Evolutionary conservation across 2,329 filamentous ascomycete species (phyloP).

Genomic region (Aspergillus costaricaensis): DNA sequence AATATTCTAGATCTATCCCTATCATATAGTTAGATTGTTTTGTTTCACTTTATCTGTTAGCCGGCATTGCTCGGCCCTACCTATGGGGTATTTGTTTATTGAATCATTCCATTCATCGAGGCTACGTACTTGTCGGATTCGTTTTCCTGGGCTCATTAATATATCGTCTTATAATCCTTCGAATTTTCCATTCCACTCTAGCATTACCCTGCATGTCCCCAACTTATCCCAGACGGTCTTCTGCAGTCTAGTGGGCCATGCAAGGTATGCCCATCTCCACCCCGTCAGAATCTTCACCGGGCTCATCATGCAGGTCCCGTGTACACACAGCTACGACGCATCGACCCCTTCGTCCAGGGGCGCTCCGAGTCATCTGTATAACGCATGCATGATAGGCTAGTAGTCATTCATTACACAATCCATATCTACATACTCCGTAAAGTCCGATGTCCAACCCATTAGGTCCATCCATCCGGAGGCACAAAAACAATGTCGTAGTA

Average conservation of each 20-base stretch:
- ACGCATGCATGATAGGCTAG: conserved; percentile 12
- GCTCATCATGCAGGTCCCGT: background rate
- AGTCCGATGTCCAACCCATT: conserved; percentile 11
- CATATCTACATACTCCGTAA: conserved; percentile 26
- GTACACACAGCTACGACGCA: background rate
- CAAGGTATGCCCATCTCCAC: background rate
- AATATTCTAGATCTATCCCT: too few relatives aligned
- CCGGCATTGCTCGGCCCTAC: too few relatives aligned
- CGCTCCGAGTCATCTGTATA: background rate
- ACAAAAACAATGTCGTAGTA: conserved; percentile 8
- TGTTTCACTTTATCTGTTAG: too few relatives aligned
- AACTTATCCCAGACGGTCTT: background rate
- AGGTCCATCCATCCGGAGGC: conserved; percentile 8
- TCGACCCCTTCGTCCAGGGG: background rate
- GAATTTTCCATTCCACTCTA: background rate
- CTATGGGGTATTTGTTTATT: too few relatives aligned
- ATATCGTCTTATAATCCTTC: background rate
- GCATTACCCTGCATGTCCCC: background rate
- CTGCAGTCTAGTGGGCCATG: background rate
- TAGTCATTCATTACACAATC: conserved; percentile 27
- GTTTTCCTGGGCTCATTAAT: too few relatives aligned
- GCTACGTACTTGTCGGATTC: too few relatives aligned
- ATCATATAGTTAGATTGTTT: too few relatives aligned
- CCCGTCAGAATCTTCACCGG: conserved; percentile 1
- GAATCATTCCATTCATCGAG: too few relatives aligned